Conservation (phyloP, 257 asterid species). For the Solanum piurae region DNA sequence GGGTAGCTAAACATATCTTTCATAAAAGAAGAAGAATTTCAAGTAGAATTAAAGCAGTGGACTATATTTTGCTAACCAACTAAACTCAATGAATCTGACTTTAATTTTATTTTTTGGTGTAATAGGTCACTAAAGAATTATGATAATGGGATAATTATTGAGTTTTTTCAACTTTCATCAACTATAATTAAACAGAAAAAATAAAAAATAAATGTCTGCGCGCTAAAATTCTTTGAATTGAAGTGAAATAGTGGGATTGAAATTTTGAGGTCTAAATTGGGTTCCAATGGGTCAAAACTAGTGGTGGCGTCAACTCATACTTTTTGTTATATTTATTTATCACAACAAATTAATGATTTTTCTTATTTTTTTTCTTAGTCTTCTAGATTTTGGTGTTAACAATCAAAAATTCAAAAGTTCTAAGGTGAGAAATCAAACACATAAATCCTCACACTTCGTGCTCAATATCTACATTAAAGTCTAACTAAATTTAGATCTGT, state of each 20-base stretch:
- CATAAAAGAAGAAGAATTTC: neutral
- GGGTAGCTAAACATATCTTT: neutral
- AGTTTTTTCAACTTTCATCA: neutral
- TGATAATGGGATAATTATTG: neutral
- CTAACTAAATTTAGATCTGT: too few relatives aligned
- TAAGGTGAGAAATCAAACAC: neutral
- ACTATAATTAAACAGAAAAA: neutral
- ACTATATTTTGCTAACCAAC: neutral
- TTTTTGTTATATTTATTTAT: neutral
- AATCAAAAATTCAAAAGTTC: neutral
- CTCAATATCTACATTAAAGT: too few relatives aligned
- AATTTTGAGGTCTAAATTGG: neutral
- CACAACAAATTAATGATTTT: neutral
- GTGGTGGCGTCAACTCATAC: constrained; percentile 9
- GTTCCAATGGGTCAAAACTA: constrained; percentile 7
- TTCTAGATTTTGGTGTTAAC: neutral
- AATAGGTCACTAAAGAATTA: neutral
- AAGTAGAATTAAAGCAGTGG: neutral
- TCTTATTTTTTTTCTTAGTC: neutral
- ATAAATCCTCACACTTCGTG: accelerated
- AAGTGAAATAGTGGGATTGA: neutral
- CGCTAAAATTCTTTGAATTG: neutral
- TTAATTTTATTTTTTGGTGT: neutral
- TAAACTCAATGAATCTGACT: neutral
- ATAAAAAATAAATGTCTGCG: neutral